These are phyloP conservation scores for Catharanthus roseus DNA, from an alignment of 257 asterid genomes.

Conservation along the genomic window DNA sequence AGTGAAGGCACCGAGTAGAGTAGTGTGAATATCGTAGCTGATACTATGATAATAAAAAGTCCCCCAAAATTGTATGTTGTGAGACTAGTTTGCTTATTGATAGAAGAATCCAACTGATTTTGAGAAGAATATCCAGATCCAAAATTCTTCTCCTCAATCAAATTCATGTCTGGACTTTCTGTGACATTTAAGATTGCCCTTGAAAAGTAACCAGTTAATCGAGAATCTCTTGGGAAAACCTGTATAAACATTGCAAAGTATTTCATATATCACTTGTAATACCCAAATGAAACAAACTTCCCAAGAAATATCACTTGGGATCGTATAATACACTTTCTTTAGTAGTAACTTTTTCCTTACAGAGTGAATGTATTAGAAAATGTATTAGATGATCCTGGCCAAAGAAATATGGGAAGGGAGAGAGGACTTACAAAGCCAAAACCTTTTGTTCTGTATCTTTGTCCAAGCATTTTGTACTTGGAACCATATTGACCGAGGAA, in stretches of 20 bases:
- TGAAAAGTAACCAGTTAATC: conserved; percentile 29
- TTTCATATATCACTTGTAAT: too few relatives aligned
- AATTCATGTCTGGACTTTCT: conserved; percentile 30
- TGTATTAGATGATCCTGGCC: too few relatives aligned
- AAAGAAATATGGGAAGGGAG: not conserved
- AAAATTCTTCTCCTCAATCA: conserved; percentile 27
- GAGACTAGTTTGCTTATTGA: conserved; percentile 39
- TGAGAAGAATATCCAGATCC: conserved; percentile 39
- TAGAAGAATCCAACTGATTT: conserved; percentile 34
- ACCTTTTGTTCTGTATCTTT: conserved; percentile 41
- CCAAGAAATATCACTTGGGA: not conserved
- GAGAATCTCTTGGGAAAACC: conserved; percentile 43
- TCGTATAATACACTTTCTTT: too few relatives aligned
- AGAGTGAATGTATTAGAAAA: too few relatives aligned
- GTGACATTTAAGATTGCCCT: conserved; percentile 44
- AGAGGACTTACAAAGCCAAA: conserved; percentile 43
- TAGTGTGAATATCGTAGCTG: conserved; percentile 29
- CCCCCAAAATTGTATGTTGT: conserved; percentile 40
- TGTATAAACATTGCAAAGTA: conserved; percentile 12
- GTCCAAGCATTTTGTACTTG: conserved; percentile 37
- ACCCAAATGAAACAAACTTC: too few relatives aligned
- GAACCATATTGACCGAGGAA: conserved; percentile 35
- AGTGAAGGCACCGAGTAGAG: conserved; percentile 32
- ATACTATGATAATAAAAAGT: conserved; percentile 44
- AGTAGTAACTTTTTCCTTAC: too few relatives aligned